Evolutionary conservation across 306 rosid genomes (phyloP).

Genomic region (Arachis stenosperma): DNA sequence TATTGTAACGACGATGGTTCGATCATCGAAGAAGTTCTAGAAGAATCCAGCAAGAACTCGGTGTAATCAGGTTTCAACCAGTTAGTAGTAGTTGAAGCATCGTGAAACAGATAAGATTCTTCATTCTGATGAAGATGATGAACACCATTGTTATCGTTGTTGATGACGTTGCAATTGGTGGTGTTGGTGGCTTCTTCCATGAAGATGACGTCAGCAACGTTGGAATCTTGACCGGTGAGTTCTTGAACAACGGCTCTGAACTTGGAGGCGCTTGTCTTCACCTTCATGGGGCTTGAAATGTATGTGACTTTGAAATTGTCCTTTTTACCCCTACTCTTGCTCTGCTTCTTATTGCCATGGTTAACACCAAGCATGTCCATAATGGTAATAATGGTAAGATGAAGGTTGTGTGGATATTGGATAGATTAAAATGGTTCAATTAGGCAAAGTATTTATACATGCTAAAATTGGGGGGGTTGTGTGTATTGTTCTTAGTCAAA

Average conservation of each 20-base stretch:
- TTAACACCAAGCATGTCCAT: conserved; percentile 39
- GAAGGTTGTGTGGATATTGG: too few species aligned
- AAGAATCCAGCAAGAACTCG: neutral
- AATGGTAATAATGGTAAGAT: neutral
- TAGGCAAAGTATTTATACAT: conserved; percentile 31
- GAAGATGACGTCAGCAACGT: conserved; percentile 54
- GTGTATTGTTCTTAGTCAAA: conserved; percentile 26
- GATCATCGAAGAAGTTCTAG: conserved; percentile 23
- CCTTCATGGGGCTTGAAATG: conserved; percentile 88
- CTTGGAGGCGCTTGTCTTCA: conserved; percentile 69
- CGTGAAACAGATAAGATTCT: too few species aligned
- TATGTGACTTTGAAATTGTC: conserved; percentile 64
- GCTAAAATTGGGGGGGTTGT: neutral
- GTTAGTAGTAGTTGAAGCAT: neutral
- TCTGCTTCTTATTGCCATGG: conserved; percentile 40
- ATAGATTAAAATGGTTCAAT: neutral
- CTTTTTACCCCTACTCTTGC: conserved; percentile 43
- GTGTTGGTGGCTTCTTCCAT: conserved; percentile 30
- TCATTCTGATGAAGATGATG: neutral
- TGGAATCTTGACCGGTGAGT: conserved; percentile 78
- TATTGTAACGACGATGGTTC: neutral
- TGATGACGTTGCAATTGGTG: too few species aligned
- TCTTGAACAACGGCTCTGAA: conserved; percentile 83
- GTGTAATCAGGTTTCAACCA: conserved; percentile 38
- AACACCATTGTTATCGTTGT: neutral